Evolutionary conservation across 345 rosid species (phyloP).

Genomic region (Salix arbutifolia): DNA sequence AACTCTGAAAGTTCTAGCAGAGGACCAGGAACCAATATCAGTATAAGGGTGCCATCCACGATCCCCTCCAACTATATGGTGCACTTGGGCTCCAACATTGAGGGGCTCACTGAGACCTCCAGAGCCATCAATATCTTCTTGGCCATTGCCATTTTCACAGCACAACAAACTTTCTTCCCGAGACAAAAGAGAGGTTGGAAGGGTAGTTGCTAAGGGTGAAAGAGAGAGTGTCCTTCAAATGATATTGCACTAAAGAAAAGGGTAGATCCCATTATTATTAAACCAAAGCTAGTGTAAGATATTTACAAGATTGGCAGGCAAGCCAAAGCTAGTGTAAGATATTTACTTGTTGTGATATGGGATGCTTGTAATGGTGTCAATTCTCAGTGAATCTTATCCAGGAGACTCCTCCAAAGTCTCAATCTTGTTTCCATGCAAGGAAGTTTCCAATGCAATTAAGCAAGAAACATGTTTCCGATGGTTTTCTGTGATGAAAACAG

Average conservation of each 20-base stretch:
- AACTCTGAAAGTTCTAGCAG: slow-evolving; percentile 42
- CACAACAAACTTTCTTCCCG: not conserved
- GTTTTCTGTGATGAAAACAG: not conserved
- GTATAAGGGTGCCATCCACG: slow-evolving; percentile 57
- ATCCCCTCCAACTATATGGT: slow-evolving; percentile 65
- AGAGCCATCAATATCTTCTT: not conserved
- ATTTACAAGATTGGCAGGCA: no score
- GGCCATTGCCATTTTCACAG: not conserved
- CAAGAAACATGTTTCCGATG: not conserved
- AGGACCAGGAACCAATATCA: slow-evolving; percentile 46
- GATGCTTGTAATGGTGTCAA: not conserved
- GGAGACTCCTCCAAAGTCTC: not conserved
- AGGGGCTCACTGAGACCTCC: slow-evolving; percentile 11
- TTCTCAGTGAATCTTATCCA: not conserved
- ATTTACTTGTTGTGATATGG: not conserved
- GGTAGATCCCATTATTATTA: no score
- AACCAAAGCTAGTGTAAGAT: no score
- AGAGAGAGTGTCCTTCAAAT: not conserved
- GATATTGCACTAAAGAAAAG: not conserved
- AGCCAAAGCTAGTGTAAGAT: no score
- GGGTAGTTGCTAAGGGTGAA: not conserved
- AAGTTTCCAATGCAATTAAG: not conserved
- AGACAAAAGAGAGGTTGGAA: not conserved
- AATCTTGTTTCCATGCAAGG: not conserved
- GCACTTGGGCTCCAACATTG: slow-evolving; percentile 40